Base-by-base conservation (phyloP, 192 early-diverging fungal species). In the Oehlia diaphana region DNA sequence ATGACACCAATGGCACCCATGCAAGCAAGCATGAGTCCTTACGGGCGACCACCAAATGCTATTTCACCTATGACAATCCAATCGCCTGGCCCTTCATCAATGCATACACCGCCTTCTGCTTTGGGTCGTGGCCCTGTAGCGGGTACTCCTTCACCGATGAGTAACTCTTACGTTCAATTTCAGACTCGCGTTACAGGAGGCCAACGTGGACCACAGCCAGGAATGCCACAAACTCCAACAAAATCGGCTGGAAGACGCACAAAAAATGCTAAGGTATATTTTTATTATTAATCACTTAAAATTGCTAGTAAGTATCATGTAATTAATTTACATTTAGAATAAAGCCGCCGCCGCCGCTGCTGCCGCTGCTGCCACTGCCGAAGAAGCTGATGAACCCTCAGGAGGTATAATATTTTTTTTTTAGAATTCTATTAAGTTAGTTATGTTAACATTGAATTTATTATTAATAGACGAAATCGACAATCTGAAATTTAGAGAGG, bases 351-450 rank as follows among this genome's bases (percentile, higher is more conserved):
- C 33, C 16, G 3, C 74, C 16, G 35, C 33, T 0, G 35, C 61
- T 1, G 31, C 61, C 1, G 47, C n/a, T 16, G 35, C 74, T 0
- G 74, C 78, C 67, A 28, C 77, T 70, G 28, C 44, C 37, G 87
- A 90, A 61, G 89, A 88, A 53, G 82, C 78, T n/a, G 88, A 90
- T 66, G 89, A 90, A 42, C 86, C 88, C 35, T 90, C 89, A 2
- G 89, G 89, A 44, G 86, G 86, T 87, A 82, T 76, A 28, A 4
- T 76, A 7, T 61, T 42, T 10, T 26, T 13, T n/a, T 71, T 26
- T 61, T 58, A 16, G 3, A 37, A 31, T 13, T 26, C 23, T 39
- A 44, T 31, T 42, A 0, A 12, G 63, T 23, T 26, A 9, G 64
- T 23, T 9, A 9, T 23, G 50, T 21, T 31, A 47, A 37, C 7